These are phyloP conservation scores for Nemania bipapillata DNA, from an alignment of 2,329 filamentous ascomycete genomes.

Conservation along the genomic window DNA sequence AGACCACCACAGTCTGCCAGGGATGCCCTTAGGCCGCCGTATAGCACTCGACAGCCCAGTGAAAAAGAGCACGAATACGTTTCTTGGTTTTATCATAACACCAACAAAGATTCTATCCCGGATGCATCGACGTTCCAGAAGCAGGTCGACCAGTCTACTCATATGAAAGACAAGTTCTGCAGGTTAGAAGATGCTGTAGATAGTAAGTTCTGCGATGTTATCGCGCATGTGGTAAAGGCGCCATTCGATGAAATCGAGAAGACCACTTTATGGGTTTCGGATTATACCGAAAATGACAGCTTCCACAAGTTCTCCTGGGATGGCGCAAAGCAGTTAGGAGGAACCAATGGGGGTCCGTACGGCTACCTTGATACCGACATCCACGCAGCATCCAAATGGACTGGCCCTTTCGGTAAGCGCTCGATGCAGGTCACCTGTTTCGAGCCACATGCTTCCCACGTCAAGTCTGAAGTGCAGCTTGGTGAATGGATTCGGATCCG, in stretches of 20 bases:
- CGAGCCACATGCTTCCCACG: constrained; percentile 71
- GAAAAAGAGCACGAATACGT: constrained; percentile 58
- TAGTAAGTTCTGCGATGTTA: constrained; percentile 71
- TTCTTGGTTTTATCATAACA: constrained; percentile 59
- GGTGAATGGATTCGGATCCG: constrained; percentile 72
- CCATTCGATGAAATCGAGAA: constrained; percentile 59
- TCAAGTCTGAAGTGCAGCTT: constrained; percentile 65
- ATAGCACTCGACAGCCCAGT: constrained; percentile 35
- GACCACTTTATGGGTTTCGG: constrained; percentile 77
- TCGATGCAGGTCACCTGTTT: constrained; percentile 78
- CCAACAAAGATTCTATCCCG: constrained; percentile 60
- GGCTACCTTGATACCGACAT: constrained; percentile 61
- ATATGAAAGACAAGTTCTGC: constrained; percentile 67
- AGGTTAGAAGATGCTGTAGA: constrained; percentile 71
- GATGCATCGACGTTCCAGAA: constrained; percentile 57
- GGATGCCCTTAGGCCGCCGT: constrained; percentile 46
- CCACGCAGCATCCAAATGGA: constrained; percentile 63
- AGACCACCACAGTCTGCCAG: constrained; percentile 54
- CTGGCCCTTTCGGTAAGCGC: constrained; percentile 77
- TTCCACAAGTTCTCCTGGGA: constrained; percentile 66
- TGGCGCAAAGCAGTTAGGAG: constrained; percentile 45
- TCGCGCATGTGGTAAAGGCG: constrained; percentile 73
- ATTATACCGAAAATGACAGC: constrained; percentile 77
- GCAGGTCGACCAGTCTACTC: constrained; percentile 55
- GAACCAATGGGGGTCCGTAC: constrained; percentile 64